Evolutionary conservation across 1,284 basidiomycete species (phyloP).

Genomic region (Singerocomus inundabilis): DNA sequence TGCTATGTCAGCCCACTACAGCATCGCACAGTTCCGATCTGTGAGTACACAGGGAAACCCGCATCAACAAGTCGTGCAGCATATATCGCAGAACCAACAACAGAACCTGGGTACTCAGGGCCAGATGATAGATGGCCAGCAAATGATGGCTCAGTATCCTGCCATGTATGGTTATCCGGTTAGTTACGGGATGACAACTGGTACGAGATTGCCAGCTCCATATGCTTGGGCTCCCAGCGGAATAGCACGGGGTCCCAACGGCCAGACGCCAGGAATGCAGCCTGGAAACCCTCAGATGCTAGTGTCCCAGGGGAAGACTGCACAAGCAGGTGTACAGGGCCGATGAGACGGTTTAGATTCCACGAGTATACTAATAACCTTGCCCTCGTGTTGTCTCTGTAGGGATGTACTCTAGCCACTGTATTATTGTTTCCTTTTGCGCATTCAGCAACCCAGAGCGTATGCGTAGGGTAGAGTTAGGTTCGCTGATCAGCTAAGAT

Average conservation of each 20-base stretch:
- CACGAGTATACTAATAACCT: constrained; percentile 1
- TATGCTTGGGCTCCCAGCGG: constrained; percentile 30
- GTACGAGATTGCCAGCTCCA: constrained; percentile 20
- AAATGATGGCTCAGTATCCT: constrained; percentile 34
- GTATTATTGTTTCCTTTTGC: constrained; percentile 15
- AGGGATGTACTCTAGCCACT: constrained; percentile 8
- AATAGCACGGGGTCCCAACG: constrained; percentile 32
- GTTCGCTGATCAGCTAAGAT: constrained; percentile 23
- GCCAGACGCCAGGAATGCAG: constrained; percentile 31
- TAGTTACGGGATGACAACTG: constrained; percentile 31
- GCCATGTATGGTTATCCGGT: constrained; percentile 33
- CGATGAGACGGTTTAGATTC: constrained; percentile 24
- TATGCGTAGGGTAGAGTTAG: constrained; percentile 6
- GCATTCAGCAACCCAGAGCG: neutral
- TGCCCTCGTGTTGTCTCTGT: constrained; percentile 5
- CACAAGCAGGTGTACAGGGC: constrained; percentile 40
- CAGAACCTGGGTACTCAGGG: constrained; percentile 24
- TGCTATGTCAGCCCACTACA: constrained; percentile 25
- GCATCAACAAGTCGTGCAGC: constrained; percentile 24
- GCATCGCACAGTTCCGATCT: constrained; percentile 21
- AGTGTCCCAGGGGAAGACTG: constrained; percentile 34
- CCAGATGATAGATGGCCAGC: constrained; percentile 27
- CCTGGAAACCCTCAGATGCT: constrained; percentile 35
- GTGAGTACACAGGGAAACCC: constrained; percentile 25
- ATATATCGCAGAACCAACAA: constrained; percentile 24